phyloP scores from a whole-genome alignment of 129 eudicot species.

The Tanacetum coccineum region DNA sequence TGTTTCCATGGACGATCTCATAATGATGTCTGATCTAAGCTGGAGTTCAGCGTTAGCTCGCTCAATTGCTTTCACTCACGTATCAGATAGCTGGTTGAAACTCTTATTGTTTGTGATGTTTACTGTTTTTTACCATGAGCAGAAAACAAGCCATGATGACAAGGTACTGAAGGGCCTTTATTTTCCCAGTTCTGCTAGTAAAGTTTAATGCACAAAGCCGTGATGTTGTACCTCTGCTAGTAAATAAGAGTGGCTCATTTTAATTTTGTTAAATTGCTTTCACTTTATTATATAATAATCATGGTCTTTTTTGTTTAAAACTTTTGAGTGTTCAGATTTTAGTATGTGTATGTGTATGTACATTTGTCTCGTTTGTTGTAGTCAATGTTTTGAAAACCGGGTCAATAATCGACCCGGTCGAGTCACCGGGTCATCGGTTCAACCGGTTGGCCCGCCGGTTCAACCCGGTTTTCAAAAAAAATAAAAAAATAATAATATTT shows the following conservation, averaged over 20 bases:
- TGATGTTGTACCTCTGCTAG: not conserved
- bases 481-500: too few relatives aligned
- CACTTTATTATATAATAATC: not conserved
- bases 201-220: not conserved
- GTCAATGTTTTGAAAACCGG: too few relatives aligned
- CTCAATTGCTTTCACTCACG: constrained; percentile 5
- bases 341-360: too few relatives aligned
- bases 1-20: not conserved
- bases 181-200: constrained; percentile 21
- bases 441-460: too few relatives aligned
- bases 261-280: not conserved
- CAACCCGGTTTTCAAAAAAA: too few relatives aligned
- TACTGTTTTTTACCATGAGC: constrained; percentile 32
- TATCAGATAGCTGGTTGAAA: constrained; percentile 13
- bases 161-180: constrained; percentile 9
- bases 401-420: too few relatives aligned
- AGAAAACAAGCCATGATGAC: constrained; percentile 10
- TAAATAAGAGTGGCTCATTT: not conserved
- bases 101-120: constrained; percentile 34
- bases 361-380: not conserved
- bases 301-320: too few relatives aligned
- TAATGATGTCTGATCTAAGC: not conserved
- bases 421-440: too few relatives aligned
- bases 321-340: too few relatives aligned
- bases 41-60: not conserved